Percentiles rank a stretch among this genome's conserved stretches.
These are phyloP conservation scores for Fusarium pseudograminearum DNA, from an alignment of 2,329 filamentous ascomycete species.

Conservation along the genomic window DNA sequence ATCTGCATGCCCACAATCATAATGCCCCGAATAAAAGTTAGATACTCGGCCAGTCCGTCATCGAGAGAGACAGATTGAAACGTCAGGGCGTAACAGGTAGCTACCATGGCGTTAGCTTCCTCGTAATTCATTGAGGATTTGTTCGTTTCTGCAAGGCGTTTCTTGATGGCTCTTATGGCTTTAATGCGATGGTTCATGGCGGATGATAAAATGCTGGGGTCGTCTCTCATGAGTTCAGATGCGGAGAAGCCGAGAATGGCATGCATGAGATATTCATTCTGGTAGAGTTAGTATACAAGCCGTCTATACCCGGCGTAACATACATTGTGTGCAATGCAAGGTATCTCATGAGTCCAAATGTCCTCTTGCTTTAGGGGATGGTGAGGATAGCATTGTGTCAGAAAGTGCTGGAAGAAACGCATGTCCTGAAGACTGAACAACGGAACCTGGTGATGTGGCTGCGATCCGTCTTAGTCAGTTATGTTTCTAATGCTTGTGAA, in stretches of 20 bases:
- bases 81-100: constrained; percentile 69
- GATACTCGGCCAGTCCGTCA: constrained; percentile 70
- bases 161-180: constrained; percentile 72
- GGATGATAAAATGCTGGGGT: constrained; percentile 64
- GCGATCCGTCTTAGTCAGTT: neutral
- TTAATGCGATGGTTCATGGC: constrained; percentile 75
- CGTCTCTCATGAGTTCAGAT: constrained; percentile 69
- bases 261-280: constrained; percentile 78
- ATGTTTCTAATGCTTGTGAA: neutral
- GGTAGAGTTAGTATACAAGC: constrained; percentile 16
- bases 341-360: constrained; percentile 75
- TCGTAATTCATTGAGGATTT: constrained; percentile 58
- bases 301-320: constrained; percentile 32
- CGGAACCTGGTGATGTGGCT: constrained; percentile 69
- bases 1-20: constrained; percentile 67
- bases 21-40: constrained; percentile 70
- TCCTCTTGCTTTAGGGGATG: constrained; percentile 73
- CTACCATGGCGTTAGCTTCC: constrained; percentile 70
- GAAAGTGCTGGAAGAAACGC: constrained; percentile 76
- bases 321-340: constrained; percentile 75
- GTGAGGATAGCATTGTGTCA: constrained; percentile 71
- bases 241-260: constrained; percentile 76
- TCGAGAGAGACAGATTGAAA: constrained; percentile 69
- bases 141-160: constrained; percentile 60
- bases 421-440: constrained; percentile 73